These are phyloP conservation scores for Rossbeevera mucosa DNA, from an alignment of 768 basidiomycete genomes.

Conservation along the genomic window DNA sequence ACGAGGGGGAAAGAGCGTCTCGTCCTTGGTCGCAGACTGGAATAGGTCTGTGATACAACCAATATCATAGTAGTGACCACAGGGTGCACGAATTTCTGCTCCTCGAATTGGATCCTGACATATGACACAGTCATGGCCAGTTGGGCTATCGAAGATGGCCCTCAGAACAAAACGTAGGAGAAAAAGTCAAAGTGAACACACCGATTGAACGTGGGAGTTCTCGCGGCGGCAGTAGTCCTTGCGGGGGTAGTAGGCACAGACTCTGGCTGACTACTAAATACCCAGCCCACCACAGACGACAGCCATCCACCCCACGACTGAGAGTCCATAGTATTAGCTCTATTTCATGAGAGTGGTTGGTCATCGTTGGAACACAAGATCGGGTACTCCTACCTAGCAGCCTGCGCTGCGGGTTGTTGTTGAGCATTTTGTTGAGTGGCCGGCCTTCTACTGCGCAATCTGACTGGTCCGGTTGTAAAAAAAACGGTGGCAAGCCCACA, in stretches of 20 bases:
- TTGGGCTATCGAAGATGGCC: slow-evolving; percentile 2
- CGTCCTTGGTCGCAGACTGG: slow-evolving; percentile 33
- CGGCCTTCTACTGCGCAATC: slow-evolving; percentile 2
- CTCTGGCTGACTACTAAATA: not conserved
- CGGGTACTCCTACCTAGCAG: slow-evolving; percentile 9
- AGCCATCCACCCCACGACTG: slow-evolving; percentile 23
- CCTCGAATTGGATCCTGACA: slow-evolving; percentile 32
- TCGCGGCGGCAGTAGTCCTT: not conserved
- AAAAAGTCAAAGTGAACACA: not conserved
- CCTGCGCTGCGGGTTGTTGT: not conserved
- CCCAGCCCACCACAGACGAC: slow-evolving; percentile 6
- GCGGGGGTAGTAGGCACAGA: not conserved
- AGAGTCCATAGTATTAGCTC: not conserved
- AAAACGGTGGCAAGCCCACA: not conserved
- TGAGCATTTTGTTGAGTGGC: not conserved
- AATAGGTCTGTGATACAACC: slow-evolving; percentile 35
- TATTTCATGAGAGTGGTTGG: not conserved
- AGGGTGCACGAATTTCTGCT: slow-evolving; percentile 27
- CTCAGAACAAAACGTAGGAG: not conserved
- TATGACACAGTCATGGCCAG: slow-evolving; percentile 32
- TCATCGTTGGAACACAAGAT: not conserved
- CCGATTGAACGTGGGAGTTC: slow-evolving; percentile 6
- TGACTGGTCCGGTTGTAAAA: slow-evolving; percentile 1
- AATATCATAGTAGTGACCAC: slow-evolving; percentile 35
- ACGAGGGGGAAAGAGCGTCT: slow-evolving; percentile 38